These are phyloP conservation scores for Zanthoxylum bungeanum DNA, from an alignment of 345 rosid genomes.

Conservation along the genomic window DNA sequence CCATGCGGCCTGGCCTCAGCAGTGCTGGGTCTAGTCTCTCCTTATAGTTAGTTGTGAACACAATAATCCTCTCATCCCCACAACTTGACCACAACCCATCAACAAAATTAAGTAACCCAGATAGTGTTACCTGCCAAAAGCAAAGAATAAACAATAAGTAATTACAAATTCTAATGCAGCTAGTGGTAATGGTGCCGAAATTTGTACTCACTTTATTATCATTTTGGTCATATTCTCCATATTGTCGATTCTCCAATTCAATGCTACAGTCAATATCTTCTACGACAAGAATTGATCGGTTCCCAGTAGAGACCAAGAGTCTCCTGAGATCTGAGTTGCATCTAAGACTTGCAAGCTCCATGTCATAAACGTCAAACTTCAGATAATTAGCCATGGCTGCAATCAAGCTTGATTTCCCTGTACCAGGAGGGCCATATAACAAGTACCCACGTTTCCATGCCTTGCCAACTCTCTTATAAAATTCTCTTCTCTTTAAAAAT, in stretches of 20 bases:
- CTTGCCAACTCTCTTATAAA: slow-evolving; percentile 11
- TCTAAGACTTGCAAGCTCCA: slow-evolving; percentile 9
- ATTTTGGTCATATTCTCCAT: background rate
- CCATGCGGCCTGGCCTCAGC: slow-evolving; percentile 32
- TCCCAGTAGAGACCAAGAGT: background rate
- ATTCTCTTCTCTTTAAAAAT: slow-evolving; percentile 14
- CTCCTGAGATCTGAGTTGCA: slow-evolving; percentile 13
- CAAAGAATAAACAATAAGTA: background rate
- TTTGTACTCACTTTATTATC: background rate
- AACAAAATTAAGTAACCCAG: slow-evolving; percentile 22
- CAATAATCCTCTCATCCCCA: slow-evolving; percentile 21
- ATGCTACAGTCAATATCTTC: slow-evolving; percentile 25
- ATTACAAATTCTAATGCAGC: background rate
- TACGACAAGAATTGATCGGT: slow-evolving; percentile 19
- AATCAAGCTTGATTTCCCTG: slow-evolving; percentile 28
- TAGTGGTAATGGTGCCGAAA: background rate
- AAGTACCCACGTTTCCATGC: slow-evolving; percentile 25
- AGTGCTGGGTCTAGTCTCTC: slow-evolving; percentile 29
- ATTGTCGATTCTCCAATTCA: slow-evolving; percentile 11
- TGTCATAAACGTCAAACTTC: slow-evolving; percentile 25
- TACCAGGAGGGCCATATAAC: slow-evolving; percentile 26
- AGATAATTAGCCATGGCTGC: slow-evolving; percentile 32
- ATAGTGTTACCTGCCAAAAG: slow-evolving; percentile 18
- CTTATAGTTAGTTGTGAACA: slow-evolving; percentile 28
- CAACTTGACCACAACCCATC: slow-evolving; percentile 29